Percentiles rank a stretch among this genome's conserved stretches.
These are phyloP conservation scores for Panicum virgatum DNA, from an alignment of 202 grass and related monocot genomes.

Conservation along the genomic window DNA sequence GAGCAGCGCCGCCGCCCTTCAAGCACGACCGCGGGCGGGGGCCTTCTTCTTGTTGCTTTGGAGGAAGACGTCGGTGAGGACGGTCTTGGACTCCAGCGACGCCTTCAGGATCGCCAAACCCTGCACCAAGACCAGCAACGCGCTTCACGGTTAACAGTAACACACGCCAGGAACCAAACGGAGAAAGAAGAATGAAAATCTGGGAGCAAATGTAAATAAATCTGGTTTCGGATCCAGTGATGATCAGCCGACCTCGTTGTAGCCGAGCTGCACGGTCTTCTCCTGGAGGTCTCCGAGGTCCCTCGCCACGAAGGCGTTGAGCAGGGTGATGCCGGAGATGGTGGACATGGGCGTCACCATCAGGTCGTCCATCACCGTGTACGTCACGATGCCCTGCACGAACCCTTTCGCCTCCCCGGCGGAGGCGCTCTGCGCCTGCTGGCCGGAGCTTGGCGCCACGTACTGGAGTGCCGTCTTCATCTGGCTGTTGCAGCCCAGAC, in stretches of 20 bases:
- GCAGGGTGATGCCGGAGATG: conserved; percentile 35
- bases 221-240: no score
- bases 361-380: conserved; percentile 41
- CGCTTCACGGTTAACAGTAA: no score
- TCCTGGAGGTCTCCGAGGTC: conserved; percentile 25
- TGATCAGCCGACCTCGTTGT: not conserved
- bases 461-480: not conserved
- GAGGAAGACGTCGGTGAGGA: conserved; percentile 55
- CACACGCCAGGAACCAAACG: no score
- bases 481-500: not conserved
- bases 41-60: not conserved
- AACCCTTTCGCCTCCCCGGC: not conserved
- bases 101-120: conserved; percentile 49
- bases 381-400: conserved; percentile 39
- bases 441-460: not conserved
- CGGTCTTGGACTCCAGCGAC: conserved; percentile 45
- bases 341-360: conserved; percentile 1
- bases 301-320: conserved; percentile 11
- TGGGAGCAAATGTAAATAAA: no score
- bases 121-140: not conserved
- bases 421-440: no score
- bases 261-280: not conserved
- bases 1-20: not conserved
- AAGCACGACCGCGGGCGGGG: not conserved
- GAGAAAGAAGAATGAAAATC: no score